A percentile compares a stretch with the other conserved stretches of the same genome.
Evolutionary conservation across 2,329 filamentous ascomycete species (phyloP).

Genomic region (Cladorrhinum sp.): DNA sequence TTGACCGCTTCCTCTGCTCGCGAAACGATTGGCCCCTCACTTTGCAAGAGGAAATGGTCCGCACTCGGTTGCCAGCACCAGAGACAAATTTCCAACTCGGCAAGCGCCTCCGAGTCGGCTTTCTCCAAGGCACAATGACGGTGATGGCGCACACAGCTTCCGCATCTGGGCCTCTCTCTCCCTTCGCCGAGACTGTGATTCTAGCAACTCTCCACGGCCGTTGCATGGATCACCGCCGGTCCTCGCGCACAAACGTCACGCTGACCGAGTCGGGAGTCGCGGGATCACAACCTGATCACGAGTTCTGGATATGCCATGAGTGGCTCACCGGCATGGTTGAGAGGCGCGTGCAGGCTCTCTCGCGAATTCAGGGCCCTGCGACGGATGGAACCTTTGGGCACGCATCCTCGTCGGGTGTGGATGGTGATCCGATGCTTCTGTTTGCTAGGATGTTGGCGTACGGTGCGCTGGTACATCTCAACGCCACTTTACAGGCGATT

Average conservation of each 20-base stretch:
- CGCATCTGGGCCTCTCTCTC: neutral
- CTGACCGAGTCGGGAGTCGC: neutral
- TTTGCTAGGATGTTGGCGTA: conserved; percentile 1
- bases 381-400: neutral
- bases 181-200: conserved; percentile 4
- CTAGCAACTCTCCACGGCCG: neutral
- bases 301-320: neutral
- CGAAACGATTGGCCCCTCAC: conserved; percentile 5
- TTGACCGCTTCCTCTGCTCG: conserved; percentile 3
- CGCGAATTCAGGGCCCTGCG: neutral
- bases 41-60: neutral
- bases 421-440: neutral
- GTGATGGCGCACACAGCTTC: neutral
- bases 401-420: neutral
- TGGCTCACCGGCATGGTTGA: neutral
- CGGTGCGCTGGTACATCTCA: neutral
- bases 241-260: neutral
- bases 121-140: neutral
- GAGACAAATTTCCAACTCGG: conserved; percentile 6
- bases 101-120: neutral
- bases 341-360: neutral
- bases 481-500: neutral
- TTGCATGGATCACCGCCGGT: neutral
- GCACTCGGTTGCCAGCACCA: conserved; percentile 1
- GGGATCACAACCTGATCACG: neutral